A percentile compares a stretch with the other conserved stretches of the same genome.
Evolutionary conservation across 179 eudicot genomes (phyloP).

Genomic region (Beta lomatogona): DNA sequence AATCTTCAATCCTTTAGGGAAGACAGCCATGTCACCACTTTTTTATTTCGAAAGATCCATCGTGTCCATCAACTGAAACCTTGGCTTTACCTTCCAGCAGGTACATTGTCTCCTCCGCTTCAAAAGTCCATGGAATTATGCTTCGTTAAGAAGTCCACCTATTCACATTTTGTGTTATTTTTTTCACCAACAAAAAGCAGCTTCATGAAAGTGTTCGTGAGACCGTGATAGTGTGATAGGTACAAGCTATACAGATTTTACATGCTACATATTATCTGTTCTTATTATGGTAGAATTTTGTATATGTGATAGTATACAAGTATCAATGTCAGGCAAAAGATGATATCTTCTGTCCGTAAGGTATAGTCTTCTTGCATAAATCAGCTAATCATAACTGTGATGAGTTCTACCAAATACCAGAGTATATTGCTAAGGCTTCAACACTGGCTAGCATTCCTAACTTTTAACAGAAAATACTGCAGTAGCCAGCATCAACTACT

Average conservation of each 20-base stretch:
- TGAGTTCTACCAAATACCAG: neutral
- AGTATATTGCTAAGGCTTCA: neutral
- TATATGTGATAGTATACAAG: neutral
- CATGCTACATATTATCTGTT: neutral
- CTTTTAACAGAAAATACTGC: neutral
- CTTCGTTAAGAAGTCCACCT: slow-evolving; percentile 90
- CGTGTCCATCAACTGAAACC: slow-evolving; percentile 77
- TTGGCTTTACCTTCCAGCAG: slow-evolving; percentile 86
- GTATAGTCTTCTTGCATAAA: neutral
- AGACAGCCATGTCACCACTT: slow-evolving; percentile 80
- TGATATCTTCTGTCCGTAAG: no score
- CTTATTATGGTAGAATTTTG: neutral
- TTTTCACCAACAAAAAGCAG: neutral
- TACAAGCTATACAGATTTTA: neutral
- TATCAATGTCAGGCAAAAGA: no score
- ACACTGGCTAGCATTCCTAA: neutral
- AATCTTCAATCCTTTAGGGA: slow-evolving; percentile 95
- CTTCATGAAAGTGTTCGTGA: neutral
- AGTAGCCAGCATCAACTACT: neutral
- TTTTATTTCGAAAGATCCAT: slow-evolving; percentile 76
- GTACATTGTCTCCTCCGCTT: slow-evolving; percentile 79
- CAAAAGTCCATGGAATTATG: slow-evolving; percentile 96
- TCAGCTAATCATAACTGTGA: neutral
- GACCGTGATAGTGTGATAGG: neutral
- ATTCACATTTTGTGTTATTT: neutral